These are phyloP conservation scores for Botrytis byssoidea DNA, from an alignment of 2,329 filamentous ascomycete genomes.

Conservation along the genomic window DNA sequence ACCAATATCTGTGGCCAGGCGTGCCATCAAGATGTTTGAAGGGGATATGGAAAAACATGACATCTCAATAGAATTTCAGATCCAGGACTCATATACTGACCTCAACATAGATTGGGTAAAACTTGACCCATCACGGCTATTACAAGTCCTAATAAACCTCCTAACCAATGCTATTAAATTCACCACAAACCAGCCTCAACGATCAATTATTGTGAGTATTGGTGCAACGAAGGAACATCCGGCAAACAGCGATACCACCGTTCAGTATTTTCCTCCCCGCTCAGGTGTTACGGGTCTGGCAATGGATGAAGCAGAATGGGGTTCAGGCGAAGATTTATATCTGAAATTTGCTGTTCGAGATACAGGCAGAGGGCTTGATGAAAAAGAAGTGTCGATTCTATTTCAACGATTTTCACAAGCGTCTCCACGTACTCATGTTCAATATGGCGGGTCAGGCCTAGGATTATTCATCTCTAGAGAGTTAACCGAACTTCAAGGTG, in stretches of 20 bases:
- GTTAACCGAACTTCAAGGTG: constrained; percentile 76
- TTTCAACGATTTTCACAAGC: constrained; percentile 77
- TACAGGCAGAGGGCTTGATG: constrained; percentile 70
- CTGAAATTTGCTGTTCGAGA: constrained; percentile 73
- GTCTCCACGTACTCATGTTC: constrained; percentile 74
- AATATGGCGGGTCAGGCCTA: constrained; percentile 79
- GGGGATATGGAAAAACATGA: constrained; percentile 69
- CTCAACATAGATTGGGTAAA: constrained; percentile 69
- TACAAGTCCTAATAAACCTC: constrained; percentile 80
- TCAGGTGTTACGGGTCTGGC: constrained; percentile 34
- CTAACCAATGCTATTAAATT: constrained; percentile 84
- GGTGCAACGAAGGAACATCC: constrained; percentile 34
- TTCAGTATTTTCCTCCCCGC: constrained; percentile 40
- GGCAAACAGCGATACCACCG: constrained; percentile 50
- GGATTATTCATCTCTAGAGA: constrained; percentile 78
- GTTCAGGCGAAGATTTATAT: constrained; percentile 66
- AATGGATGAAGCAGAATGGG: constrained; percentile 53
- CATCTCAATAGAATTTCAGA: constrained; percentile 67
- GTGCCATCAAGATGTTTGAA: constrained; percentile 76
- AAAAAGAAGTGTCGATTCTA: constrained; percentile 69
- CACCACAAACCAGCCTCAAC: constrained; percentile 63
- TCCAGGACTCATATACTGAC: constrained; percentile 65
- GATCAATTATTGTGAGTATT: constrained; percentile 46
- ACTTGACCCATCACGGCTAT: constrained; percentile 72
- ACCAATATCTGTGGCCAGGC: constrained; percentile 63